Evolutionary conservation across 2,329 filamentous ascomycete genomes (phyloP), one percentile per base, ranked within the genome.

Genomic region (Diaporthe humulicola): DNA sequence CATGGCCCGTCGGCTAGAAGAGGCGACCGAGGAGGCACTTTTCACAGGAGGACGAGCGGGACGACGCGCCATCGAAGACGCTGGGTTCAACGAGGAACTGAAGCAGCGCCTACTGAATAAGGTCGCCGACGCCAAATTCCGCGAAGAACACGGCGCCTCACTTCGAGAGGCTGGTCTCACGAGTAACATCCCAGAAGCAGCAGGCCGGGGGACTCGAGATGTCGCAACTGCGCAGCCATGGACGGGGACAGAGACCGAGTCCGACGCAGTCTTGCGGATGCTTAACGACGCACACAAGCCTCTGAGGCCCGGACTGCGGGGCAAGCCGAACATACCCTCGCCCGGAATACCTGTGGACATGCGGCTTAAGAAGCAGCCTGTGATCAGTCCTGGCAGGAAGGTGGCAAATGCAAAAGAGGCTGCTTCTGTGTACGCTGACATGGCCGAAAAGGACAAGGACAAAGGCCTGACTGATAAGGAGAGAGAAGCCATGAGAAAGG

Each of bases 201-300:
- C 93, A 17, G 92, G 93, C 22, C 88, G 88, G 78, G 93, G 92
- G 17, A 93, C 93, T 2, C 88, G 91, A 75, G 90, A 93, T 67
- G 89, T 92, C 48, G 95, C 95, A 1, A 87, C 89, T 0, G 90
- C 92, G 9, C 85, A 89, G 74, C 89, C 93, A 1, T 99, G 97
- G 97, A 91, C 90, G 0, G 97, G 96, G 3, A 87, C 89, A 17
- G 97, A 98, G 84, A 87, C 86, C 7, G 85, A 93, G 1, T 90
- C 93, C 78, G 95, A 98, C 82, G 89, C 93, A 0, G 92, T 95
- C 30, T 85, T 98, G 66, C 92, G 97, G 42, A 98, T 98, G 94
- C 84, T 97, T 15, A 90, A 94, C 73, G 95, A 98, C 81, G 90
- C 94, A 36, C 91, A 90, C 75, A 95, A 95, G 80, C 94, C 93